Conservation (phyloP, 345 rosid genomes). For the Ricinus communis region DNA sequence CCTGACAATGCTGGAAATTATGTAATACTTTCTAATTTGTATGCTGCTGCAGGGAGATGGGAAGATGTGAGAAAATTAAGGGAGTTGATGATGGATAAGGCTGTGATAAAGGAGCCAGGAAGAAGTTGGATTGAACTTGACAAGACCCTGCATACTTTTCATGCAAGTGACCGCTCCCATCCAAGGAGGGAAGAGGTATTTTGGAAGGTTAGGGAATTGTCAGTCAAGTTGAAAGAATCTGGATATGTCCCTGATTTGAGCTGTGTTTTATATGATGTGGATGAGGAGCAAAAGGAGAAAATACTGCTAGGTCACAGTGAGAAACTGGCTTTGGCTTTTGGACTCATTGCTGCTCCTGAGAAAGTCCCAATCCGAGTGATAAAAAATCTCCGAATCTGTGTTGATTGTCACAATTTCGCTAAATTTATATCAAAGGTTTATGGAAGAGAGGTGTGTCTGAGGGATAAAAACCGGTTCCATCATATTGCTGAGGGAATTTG, state of each 20-base stretch:
- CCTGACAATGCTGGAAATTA: slow-evolving; percentile 88
- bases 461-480: slow-evolving; percentile 83
- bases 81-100: slow-evolving; percentile 64
- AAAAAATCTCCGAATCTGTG: slow-evolving; percentile 79
- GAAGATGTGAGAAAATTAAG: slow-evolving; percentile 67
- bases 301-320: slow-evolving; percentile 80
- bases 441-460: slow-evolving; percentile 52
- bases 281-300: slow-evolving; percentile 91
- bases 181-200: slow-evolving; percentile 71
- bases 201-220: slow-evolving; percentile 51
- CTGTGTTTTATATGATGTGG: slow-evolving; percentile 78
- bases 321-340: slow-evolving; percentile 81
- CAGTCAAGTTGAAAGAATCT: slow-evolving; percentile 61
- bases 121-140: slow-evolving; percentile 81
- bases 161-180: slow-evolving; percentile 73
- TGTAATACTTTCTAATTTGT: slow-evolving; percentile 76
- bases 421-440: slow-evolving; percentile 62
- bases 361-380: slow-evolving; percentile 60
- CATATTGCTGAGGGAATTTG: slow-evolving; percentile 58
- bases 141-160: slow-evolving; percentile 69
- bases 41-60: slow-evolving; percentile 85
- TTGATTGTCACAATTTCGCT: slow-evolving; percentile 90
- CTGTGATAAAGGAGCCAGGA: slow-evolving; percentile 83
- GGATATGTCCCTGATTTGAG: slow-evolving; percentile 81
- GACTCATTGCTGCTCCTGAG: slow-evolving; percentile 51